Conservation (phyloP, 495 filamentous ascomycete species). For the Penicillium daleae region DNA sequence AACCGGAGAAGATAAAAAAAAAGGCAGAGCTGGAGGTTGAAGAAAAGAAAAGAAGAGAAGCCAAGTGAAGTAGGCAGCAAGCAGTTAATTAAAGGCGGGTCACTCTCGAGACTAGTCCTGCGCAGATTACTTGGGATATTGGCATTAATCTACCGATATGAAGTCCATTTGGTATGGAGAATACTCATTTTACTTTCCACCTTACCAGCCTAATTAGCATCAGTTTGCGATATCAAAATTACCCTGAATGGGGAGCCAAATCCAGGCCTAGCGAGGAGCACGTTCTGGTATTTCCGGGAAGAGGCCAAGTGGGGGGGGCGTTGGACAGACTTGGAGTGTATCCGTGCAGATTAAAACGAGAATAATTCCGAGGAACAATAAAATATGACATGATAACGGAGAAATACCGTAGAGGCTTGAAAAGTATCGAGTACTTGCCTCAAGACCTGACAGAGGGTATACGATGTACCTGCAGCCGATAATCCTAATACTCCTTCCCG, state of each 20-base stretch:
- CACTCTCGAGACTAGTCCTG: not conserved
- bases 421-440: not conserved
- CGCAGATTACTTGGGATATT: not conserved
- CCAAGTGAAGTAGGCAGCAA: conserved; percentile 21
- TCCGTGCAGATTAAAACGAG: not conserved
- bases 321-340: not conserved
- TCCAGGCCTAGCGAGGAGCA: not conserved
- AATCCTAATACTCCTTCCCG: too few relatives aligned
- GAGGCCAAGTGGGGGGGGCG: conserved; percentile 3
- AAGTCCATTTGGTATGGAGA: not conserved
- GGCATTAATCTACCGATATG: not conserved
- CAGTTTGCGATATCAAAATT: not conserved
- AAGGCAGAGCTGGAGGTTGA: conserved; percentile 21
- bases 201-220: too few relatives aligned
- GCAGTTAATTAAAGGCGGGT: conserved; percentile 20
- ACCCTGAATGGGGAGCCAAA: too few relatives aligned
- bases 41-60: conserved; percentile 25
- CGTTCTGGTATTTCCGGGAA: not conserved
- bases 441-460: too few relatives aligned
- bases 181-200: too few relatives aligned
- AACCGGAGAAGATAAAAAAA: conserved; percentile 27
- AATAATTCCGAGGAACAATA: too few relatives aligned
- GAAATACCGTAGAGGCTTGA: not conserved
- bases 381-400: not conserved
- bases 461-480: too few relatives aligned